These are phyloP conservation scores for Pseudogymnoascus sp. DNA, from an alignment of 2,329 filamentous ascomycete species.

Conservation along the genomic window DNA sequence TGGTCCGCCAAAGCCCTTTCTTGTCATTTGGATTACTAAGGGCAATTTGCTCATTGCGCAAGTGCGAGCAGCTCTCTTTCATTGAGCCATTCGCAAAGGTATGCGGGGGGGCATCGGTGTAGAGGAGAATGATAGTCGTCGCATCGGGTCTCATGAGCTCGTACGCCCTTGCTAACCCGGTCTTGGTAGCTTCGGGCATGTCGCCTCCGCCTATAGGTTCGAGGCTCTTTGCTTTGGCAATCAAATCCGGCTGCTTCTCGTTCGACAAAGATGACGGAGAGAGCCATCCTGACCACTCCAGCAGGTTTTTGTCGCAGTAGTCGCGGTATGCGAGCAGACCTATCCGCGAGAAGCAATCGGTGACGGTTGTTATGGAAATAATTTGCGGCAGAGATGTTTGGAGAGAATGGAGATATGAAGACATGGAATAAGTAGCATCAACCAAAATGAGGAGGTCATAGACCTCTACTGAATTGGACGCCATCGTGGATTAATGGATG, in stretches of 20 bases:
- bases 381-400: conserved; percentile 44
- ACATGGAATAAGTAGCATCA: conserved; percentile 44
- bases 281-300: conserved; percentile 47
- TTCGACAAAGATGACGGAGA: conserved; percentile 16
- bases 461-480: neutral
- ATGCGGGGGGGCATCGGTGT: conserved; percentile 45
- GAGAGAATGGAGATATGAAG: conserved; percentile 38
- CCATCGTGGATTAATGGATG: neutral
- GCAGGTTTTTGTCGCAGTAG: conserved; percentile 34
- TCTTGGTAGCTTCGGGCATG: conserved; percentile 44
- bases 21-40: neutral
- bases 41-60: neutral
- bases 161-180: conserved; percentile 42
- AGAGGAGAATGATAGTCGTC: conserved; percentile 44
- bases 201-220: conserved; percentile 34
- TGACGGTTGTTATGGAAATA: conserved; percentile 43
- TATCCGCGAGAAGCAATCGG: conserved; percentile 44
- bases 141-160: conserved; percentile 42
- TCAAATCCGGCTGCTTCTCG: conserved; percentile 29
- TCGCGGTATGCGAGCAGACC: conserved; percentile 47
- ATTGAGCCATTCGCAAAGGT: conserved; percentile 26
- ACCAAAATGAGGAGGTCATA: conserved; percentile 44
- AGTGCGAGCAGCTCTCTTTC: neutral
- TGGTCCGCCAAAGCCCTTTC: neutral
- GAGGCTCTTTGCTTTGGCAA: conserved; percentile 34